These are phyloP conservation scores for Teunomyces funiuensis DNA, from an alignment of 805 yeast species.

Conservation along the genomic window DNA sequence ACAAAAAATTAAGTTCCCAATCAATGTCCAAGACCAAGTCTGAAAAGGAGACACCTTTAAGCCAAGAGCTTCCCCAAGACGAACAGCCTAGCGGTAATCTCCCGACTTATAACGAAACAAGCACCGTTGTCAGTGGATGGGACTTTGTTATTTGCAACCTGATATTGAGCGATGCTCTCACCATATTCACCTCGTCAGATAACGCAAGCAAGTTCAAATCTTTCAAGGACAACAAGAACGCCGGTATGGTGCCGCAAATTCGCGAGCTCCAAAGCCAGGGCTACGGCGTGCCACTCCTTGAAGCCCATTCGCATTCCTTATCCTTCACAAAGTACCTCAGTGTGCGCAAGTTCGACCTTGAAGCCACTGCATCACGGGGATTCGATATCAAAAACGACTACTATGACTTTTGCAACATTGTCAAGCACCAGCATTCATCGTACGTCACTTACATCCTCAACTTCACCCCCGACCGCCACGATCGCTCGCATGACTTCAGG, in stretches of 20 bases:
- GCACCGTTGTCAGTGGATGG: background rate
- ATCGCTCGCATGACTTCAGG: background rate
- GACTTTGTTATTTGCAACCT: background rate
- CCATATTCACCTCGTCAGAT: background rate
- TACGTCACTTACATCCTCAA: background rate
- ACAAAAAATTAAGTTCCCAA: background rate
- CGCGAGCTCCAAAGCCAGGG: conserved; percentile 8
- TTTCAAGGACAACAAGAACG: background rate
- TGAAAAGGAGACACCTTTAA: background rate
- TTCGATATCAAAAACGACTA: conserved; percentile 6
- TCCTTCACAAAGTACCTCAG: conserved; percentile 4
- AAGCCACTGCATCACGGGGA: background rate
- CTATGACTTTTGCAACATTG: conserved; percentile 4
- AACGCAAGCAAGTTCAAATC: background rate
- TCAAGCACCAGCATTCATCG: background rate
- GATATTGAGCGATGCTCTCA: background rate
- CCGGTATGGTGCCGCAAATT: background rate
- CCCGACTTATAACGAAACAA: background rate
- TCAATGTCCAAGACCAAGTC: background rate
- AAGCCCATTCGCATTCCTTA: background rate
- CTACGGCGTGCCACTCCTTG: conserved; percentile 7
- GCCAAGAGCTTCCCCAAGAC: background rate
- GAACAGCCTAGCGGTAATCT: background rate
- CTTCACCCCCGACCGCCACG: background rate
- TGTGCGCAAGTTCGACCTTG: background rate